A percentile compares a stretch with the other conserved stretches of the same genome.
phyloP scores from a whole-genome alignment of 371 early-diverging fungal genomes.

The Mucor plumbeus region DNA sequence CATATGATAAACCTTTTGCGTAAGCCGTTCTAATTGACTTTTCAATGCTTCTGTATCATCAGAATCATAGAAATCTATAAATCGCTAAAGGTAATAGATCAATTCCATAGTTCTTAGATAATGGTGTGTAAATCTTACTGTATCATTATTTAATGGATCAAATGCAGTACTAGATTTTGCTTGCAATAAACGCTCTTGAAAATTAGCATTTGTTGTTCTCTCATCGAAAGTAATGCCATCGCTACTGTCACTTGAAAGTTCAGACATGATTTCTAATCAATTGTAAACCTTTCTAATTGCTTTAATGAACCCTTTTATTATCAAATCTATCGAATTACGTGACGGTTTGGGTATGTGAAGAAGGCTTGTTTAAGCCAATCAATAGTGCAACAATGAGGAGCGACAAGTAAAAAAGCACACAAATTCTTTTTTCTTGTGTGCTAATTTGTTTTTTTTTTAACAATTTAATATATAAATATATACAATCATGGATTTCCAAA shows the following conservation, averaged over 20 bases:
- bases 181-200: constrained; percentile 34
- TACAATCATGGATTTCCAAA: constrained; percentile 71
- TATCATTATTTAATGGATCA: constrained; percentile 25
- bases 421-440: too few relatives aligned
- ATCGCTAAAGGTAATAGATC: background rate
- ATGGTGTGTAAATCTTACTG: constrained; percentile 24
- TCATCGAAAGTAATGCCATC: constrained; percentile 26
- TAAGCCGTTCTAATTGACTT: constrained; percentile 8
- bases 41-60: constrained; percentile 26
- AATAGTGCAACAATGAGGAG: background rate
- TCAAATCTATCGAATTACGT: background rate
- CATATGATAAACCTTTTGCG: constrained; percentile 17
- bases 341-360: background rate
- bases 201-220: constrained; percentile 30
- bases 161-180: constrained; percentile 27
- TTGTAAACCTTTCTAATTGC: background rate
- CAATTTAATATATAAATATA: background rate
- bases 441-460: too few relatives aligned
- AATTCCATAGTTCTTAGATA: background rate
- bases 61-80: background rate
- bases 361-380: constrained; percentile 7
- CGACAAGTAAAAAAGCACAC: too few relatives aligned
- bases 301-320: background rate
- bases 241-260: constrained; percentile 8
- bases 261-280: constrained; percentile 13